A percentile compares a stretch with the other conserved stretches of the same genome.
Evolutionary conservation across 1,139 yeast genomes (phyloP).

Genomic region (Meyerozyma sp.): DNA sequence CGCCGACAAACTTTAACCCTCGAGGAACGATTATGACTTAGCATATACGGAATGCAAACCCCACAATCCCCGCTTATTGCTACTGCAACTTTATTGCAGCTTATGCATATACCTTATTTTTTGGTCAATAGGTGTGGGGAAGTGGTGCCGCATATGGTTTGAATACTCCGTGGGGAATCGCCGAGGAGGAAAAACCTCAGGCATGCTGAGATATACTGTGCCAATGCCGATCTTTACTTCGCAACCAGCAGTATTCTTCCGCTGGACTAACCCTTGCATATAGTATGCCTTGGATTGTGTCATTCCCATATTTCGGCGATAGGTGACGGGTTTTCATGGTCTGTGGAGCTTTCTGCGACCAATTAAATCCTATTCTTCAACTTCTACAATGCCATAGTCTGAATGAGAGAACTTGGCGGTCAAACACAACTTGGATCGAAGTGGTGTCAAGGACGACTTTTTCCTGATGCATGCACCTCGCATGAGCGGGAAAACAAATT

Average conservation of each 20-base stretch:
- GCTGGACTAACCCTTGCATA: background rate
- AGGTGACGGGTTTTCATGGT: no score
- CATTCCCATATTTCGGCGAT: no score
- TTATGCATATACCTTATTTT: background rate
- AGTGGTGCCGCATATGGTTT: background rate
- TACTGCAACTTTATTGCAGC: background rate
- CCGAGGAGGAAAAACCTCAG: background rate
- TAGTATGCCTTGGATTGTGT: background rate
- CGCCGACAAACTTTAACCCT: no score
- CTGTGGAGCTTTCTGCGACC: no score
- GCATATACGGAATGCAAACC: background rate
- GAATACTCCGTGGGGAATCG: background rate
- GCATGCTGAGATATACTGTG: background rate
- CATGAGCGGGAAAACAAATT: background rate
- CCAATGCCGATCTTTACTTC: background rate
- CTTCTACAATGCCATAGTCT: no score
- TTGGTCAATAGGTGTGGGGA: background rate
- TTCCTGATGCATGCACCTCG: conserved; percentile 1
- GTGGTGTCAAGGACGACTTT: background rate
- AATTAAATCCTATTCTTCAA: no score
- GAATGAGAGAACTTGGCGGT: no score
- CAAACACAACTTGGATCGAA: no score
- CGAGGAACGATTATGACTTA: no score
- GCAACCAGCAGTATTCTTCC: background rate
- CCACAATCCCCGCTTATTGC: background rate